Conservation (phyloP, 169 alveolate species). For the Cryptosporidium bovis region DNA sequence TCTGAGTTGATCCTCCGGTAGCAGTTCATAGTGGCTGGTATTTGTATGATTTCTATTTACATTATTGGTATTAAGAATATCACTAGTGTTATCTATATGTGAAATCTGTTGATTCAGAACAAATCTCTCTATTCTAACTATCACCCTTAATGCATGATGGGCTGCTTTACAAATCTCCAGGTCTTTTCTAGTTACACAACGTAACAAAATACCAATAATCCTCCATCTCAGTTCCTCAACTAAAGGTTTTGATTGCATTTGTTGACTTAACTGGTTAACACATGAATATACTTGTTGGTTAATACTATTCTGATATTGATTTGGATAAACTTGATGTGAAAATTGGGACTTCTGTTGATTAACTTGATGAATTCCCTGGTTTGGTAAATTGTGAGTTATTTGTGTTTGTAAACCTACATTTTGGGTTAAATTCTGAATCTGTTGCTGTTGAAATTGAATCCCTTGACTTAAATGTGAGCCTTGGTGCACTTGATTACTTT, state of each 20-base stretch:
- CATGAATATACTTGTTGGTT: slow-evolving; percentile 21
- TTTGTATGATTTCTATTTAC: slow-evolving; percentile 6
- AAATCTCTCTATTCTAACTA: slow-evolving; percentile 59
- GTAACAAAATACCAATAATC: slow-evolving; percentile 61
- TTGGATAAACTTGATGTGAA: slow-evolving; percentile 44
- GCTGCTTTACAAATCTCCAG: slow-evolving; percentile 71
- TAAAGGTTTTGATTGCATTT: slow-evolving; percentile 18
- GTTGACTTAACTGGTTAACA: slow-evolving; percentile 2
- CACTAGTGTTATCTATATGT: not conserved
- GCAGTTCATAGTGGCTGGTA: slow-evolving; percentile 45
- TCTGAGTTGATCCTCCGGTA: slow-evolving; percentile 71
- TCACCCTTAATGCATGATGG: slow-evolving; percentile 59
- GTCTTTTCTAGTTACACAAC: slow-evolving; percentile 72
- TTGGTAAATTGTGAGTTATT: not conserved
- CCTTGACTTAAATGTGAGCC: not conserved
- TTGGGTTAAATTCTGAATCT: not conserved
- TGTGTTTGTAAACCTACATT: slow-evolving; percentile 11
- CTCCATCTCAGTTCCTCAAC: slow-evolving; percentile 67
- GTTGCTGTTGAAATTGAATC: slow-evolving; percentile 35
- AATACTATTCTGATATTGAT: slow-evolving; percentile 19
- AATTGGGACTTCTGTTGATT: slow-evolving; percentile 17
- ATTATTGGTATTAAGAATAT: not conserved
- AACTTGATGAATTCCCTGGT: slow-evolving; percentile 14
- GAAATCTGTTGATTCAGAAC: not conserved
- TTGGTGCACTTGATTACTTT: not conserved